phyloP scores from a whole-genome alignment of 2,329 filamentous ascomycete species.

The Botrytis paeoniae region DNA sequence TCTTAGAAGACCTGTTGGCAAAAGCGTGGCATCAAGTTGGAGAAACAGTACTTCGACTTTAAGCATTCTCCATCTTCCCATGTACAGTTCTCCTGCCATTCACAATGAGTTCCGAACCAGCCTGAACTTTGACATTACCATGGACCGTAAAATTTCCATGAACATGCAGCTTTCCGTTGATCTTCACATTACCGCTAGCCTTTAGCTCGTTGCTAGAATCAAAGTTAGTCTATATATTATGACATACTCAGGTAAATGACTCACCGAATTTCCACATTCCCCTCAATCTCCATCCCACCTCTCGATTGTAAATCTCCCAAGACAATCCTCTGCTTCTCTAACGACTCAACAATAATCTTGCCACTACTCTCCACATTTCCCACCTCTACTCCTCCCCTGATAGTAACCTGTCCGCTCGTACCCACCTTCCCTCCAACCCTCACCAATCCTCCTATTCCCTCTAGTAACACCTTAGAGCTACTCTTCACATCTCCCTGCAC shows the following conservation, averaged over 20 bases:
- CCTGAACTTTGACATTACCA: slow-evolving; percentile 24
- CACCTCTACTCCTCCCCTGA: slow-evolving; percentile 7
- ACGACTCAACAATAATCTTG: slow-evolving; percentile 20
- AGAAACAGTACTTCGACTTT: background rate
- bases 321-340: slow-evolving; percentile 17
- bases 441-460: slow-evolving; percentile 13
- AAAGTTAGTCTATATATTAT: background rate
- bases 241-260: background rate
- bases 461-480: slow-evolving; percentile 22
- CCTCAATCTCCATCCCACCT: slow-evolving; percentile 6
- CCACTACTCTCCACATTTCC: slow-evolving; percentile 26
- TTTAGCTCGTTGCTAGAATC: slow-evolving; percentile 21
- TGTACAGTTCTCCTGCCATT: slow-evolving; percentile 32
- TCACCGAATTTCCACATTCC: slow-evolving; percentile 24
- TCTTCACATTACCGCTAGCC: slow-evolving; percentile 20
- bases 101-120: slow-evolving; percentile 26
- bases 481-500: slow-evolving; percentile 24
- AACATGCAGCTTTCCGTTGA: slow-evolving; percentile 28
- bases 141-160: slow-evolving; percentile 29
- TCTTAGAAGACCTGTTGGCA: background rate
- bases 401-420: background rate
- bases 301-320: slow-evolving; percentile 21
- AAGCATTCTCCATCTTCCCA: slow-evolving; percentile 25
- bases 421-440: slow-evolving; percentile 25
- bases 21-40: too few species aligned